Evolutionary conservation across 768 basidiomycete genomes (phyloP), one percentile per base, ranked within the genome.

Genomic region (Steccherinum ochraceum): DNA sequence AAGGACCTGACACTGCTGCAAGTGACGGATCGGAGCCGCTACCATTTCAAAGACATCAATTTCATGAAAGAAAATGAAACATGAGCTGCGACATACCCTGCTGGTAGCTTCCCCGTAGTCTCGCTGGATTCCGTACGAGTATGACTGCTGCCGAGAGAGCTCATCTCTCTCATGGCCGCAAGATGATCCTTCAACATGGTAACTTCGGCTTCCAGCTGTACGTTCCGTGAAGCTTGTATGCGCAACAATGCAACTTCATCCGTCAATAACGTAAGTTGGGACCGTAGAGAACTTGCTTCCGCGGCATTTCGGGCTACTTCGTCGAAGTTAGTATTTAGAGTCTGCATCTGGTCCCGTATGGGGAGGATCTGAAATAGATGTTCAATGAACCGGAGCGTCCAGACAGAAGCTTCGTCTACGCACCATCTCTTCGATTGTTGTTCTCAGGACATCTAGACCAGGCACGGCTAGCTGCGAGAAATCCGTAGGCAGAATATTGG

Each of bases 291-390:
- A 26, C 58, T 61, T 19, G 71, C 59, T 49, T 70, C 68, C 56
- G 61, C 62, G 27, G 69, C 61, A 51, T 73, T 64, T 13, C 51
- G 55, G 45, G 66, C 66, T 19, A 75, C 59, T 51, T 66, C 67
- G 64, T 69, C 66, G 19, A 80, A 58, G 57, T 81, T 76, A 26
- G 68, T 60, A 60, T 72, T 75, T 46, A 81, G 67, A 2, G 67
- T 63, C 50, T 74, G 66, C 19, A 80, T 59, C 57, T 79, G 79
- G 46, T 73, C 71, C 48, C 76, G 71, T 12, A 84, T 59, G 16
- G 83, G 80, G 2, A 46, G 5, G 4, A 64, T 53, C 64, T 65
- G 49, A 18, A 16, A 42, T 3, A 4, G 21, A 26, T 48, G 16
- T 35, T 35, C 7, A 16, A 16, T 35, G 30, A 35, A 35, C 7